Evolutionary conservation across 2,329 filamentous ascomycete genomes (phyloP).

Genomic region (Fusarium drepaniforme): DNA sequence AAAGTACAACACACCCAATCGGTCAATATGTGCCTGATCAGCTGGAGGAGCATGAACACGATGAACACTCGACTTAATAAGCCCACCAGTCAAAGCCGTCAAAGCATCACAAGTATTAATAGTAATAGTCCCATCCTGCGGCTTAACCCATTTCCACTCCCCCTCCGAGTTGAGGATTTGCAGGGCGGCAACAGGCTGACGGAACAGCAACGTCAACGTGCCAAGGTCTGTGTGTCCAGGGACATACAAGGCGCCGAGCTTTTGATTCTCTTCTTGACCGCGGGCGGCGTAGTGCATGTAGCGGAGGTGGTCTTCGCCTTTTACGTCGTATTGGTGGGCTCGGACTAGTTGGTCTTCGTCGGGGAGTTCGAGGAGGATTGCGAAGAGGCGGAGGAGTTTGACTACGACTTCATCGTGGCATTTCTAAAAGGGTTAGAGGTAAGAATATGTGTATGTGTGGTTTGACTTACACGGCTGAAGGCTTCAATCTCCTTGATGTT

Average conservation of each 20-base stretch:
- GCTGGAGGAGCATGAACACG: conserved; percentile 37
- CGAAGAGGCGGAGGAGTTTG: conserved; percentile 70
- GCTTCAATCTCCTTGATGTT: background rate
- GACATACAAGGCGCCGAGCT: background rate
- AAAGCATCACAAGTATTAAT: conserved; percentile 63
- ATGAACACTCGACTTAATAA: conserved; percentile 56
- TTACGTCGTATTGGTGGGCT: conserved; percentile 65
- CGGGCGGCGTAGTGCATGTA: conserved; percentile 70
- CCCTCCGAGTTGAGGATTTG: conserved; percentile 61
- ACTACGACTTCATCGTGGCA: conserved; percentile 63
- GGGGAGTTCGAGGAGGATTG: conserved; percentile 69
- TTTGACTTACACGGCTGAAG: background rate
- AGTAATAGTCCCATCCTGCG: conserved; percentile 61
- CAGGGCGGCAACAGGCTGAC: conserved; percentile 67
- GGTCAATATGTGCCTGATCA: conserved; percentile 10
- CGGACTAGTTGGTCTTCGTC: conserved; percentile 65
- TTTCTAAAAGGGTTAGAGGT: background rate
- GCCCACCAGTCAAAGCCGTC: conserved; percentile 60
- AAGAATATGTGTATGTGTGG: rapidly evolving
- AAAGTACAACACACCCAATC: conserved; percentile 10
- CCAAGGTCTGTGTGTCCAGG: conserved; percentile 66
- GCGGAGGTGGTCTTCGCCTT: conserved; percentile 68
- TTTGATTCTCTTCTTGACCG: conserved; percentile 56
- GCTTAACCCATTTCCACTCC: conserved; percentile 62
- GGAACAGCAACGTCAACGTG: conserved; percentile 67